Base-by-base conservation (phyloP, 2,329 filamentous ascomycete genomes). In the Lizonia empirigonia region DNA sequence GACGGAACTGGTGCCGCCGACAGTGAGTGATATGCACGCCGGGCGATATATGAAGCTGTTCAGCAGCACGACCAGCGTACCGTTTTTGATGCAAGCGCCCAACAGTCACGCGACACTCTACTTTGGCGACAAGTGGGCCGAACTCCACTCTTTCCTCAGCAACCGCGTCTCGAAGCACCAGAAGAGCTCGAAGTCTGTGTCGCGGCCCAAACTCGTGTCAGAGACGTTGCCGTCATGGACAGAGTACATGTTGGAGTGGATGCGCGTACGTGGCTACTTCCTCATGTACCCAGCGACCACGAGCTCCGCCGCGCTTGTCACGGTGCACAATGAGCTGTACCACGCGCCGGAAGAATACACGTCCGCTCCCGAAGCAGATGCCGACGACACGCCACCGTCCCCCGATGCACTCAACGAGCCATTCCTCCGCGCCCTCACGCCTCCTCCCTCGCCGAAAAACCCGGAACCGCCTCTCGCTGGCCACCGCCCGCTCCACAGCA, bases 31-130 rank as follows among this genome's bases (percentile, higher is more conserved):
- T 62, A 61, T 80, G 78, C 58, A 67, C 49, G 60, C 58, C 10
- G 57, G 69, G 7, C 65, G 68, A 20, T 69, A 71, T 36, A 57
- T 64, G 8, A 58, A 59, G 18, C 29, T 62, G 23, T 64, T 57
- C 37, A 42, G 62, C 4, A 62, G 72, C 22, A 63, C 71, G 5
- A 40, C 74, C 5, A 63, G 48, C 24, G 81, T 82, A 0, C 80
- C 88, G 0, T 95, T 96, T 64, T 77, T 96, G 7, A 96, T 91
- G 87, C 89, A 96, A 73, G 85, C 86, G 2, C 92, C 93, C 5
- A 89, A 86, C 58, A 90, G 87, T 65, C 88, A 94, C 57, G 92
- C 93, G 1, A 84, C 86, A 9, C 79, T 99, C 8, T 87, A 93
- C 68, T 85, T 94, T 48, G 91, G 92, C 34, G 84, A 91, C 38